Percentiles rank a stretch among this genome's conserved stretches.
These are phyloP conservation scores for Epichloe hybrida DNA, from an alignment of 2,329 filamentous ascomycete species.

Conservation along the genomic window DNA sequence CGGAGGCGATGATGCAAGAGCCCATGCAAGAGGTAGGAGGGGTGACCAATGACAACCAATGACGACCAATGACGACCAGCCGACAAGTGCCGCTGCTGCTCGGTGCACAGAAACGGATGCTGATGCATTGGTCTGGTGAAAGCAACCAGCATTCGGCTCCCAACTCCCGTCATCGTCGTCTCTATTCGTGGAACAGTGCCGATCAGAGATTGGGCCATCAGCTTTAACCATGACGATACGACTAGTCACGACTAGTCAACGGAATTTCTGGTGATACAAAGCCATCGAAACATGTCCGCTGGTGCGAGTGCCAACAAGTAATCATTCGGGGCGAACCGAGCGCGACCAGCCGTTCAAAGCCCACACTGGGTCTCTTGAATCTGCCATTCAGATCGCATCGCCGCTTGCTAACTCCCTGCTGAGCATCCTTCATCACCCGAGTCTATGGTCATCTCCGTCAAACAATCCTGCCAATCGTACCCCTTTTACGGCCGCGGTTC, in stretches of 20 bases:
- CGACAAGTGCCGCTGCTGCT: not conserved
- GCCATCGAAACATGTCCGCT: not conserved
- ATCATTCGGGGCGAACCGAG: not conserved
- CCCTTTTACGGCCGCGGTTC: constrained; percentile 12
- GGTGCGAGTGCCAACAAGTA: not conserved
- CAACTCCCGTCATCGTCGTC: no score
- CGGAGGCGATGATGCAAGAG: no score
- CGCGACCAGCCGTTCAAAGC: not conserved
- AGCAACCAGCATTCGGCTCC: no score
- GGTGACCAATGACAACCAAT: no score
- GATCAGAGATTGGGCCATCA: not conserved
- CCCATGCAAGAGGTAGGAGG: no score
- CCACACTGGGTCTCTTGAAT: not conserved
- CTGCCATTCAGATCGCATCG: not conserved
- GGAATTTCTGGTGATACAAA: not conserved
- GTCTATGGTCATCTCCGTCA: not conserved
- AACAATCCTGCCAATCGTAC: no score
- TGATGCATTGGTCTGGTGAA: no score
- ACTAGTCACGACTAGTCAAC: not conserved
- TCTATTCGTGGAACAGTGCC: no score
- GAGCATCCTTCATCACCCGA: not conserved
- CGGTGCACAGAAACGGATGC: not conserved
- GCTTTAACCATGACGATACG: not conserved
- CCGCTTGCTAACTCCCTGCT: not conserved
- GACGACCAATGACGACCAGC: no score